A percentile compares a stretch with the other conserved stretches of the same genome.
Conservation (phyloP, 768 basidiomycete genomes). For the Rhizopogon vulgaris region DNA sequence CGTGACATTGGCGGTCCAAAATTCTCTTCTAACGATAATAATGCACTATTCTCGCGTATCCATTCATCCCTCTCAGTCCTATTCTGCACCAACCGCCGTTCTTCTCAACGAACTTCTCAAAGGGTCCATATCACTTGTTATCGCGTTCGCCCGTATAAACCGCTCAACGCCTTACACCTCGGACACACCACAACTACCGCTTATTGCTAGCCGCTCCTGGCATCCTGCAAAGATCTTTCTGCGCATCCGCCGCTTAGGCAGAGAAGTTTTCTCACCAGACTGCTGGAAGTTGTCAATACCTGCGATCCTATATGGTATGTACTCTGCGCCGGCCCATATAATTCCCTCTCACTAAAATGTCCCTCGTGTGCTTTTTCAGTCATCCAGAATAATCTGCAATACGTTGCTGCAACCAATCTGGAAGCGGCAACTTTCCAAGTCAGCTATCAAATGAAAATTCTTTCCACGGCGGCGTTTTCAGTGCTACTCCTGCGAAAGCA, state of each 20-base stretch:
- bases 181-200: slow-evolving; percentile 24
- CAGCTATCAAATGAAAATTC: slow-evolving; percentile 95
- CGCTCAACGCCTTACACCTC: slow-evolving; percentile 17
- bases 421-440: slow-evolving; percentile 96
- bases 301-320: slow-evolving; percentile 81
- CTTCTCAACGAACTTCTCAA: slow-evolving; percentile 93
- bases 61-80: slow-evolving; percentile 64
- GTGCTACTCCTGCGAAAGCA: slow-evolving; percentile 76
- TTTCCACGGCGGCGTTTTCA: slow-evolving; percentile 88
- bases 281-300: slow-evolving; percentile 98
- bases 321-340: not conserved
- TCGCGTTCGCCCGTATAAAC: slow-evolving; percentile 71
- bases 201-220: slow-evolving; percentile 30
- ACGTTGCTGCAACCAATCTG: slow-evolving; percentile 89
- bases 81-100: slow-evolving; percentile 92
- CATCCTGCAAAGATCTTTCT: slow-evolving; percentile 28
- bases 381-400: slow-evolving; percentile 94
- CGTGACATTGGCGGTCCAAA: slow-evolving; percentile 86
- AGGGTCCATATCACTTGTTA: slow-evolving; percentile 76
- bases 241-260: slow-evolving; percentile 51
- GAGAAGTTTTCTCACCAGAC: slow-evolving; percentile 79
- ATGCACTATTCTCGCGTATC: slow-evolving; percentile 96
- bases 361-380: slow-evolving; percentile 33
- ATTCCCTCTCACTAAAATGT: slow-evolving; percentile 5
- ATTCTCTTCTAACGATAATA: slow-evolving; percentile 84